phyloP scores from a whole-genome alignment of 345 rosid genomes.

The Barbarea vulgaris region DNA sequence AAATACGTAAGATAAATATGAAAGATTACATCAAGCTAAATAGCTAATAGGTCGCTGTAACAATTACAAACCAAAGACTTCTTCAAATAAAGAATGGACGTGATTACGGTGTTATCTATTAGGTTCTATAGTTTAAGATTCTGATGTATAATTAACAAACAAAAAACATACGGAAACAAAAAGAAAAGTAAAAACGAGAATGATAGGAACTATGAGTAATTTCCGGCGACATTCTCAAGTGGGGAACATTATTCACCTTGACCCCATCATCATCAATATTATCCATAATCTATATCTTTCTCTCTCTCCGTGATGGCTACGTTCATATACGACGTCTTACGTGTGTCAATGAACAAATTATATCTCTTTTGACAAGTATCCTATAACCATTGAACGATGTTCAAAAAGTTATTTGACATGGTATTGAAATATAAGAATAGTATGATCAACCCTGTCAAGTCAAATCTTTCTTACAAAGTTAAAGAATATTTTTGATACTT shows the following conservation, averaged over 20 bases:
- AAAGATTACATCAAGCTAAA: background rate
- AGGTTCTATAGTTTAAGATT: background rate
- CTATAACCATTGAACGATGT: background rate
- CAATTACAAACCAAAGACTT: background rate
- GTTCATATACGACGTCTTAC: conserved; percentile 29
- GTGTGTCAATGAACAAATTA: conserved; percentile 29
- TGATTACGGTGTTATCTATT: conserved; percentile 3
- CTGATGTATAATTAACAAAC: background rate
- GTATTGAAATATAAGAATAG: background rate
- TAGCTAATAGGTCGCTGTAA: background rate
- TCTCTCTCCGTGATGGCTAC: conserved; percentile 27
- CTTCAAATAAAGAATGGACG: conserved; percentile 1
- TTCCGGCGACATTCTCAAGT: conserved; percentile 39
- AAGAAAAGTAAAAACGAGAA: background rate
- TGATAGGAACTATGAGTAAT: conserved; percentile 25
- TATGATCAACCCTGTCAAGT: conserved; percentile 24
- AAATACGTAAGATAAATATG: background rate
- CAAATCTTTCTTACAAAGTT: conserved; percentile 15
- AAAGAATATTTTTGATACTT: conserved; percentile 15
- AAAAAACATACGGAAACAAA: background rate
- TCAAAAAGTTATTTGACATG: conserved; percentile 23
- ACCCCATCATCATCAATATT: conserved; percentile 28
- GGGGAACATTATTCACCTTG: conserved; percentile 31
- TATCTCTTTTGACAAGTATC: conserved; percentile 32
- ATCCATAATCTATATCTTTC: background rate